Evolutionary conservation across 2,329 filamentous ascomycete genomes (phyloP).

Genomic region (Nigrospora sphaerica): DNA sequence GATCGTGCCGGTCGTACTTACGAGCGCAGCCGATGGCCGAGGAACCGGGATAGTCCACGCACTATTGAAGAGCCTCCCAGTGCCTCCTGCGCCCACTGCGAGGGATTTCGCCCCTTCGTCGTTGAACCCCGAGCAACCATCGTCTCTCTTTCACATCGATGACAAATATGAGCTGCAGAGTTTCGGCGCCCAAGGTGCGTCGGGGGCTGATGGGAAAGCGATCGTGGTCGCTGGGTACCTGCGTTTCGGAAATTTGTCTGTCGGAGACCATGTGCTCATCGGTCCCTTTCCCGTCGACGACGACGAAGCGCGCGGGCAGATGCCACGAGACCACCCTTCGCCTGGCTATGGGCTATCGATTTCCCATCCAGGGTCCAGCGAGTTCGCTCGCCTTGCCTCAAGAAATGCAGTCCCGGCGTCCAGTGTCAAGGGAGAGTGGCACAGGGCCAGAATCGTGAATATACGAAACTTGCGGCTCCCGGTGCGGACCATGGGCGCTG

Average conservation of each 20-base stretch:
- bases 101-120: conserved; percentile 47
- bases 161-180: conserved; percentile 75
- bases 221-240: conserved; percentile 76
- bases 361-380: conserved; percentile 45
- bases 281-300: conserved; percentile 67
- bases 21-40: conserved; percentile 77
- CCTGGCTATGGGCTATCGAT: conserved; percentile 42
- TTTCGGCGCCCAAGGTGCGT: conserved; percentile 44
- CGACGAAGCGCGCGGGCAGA: conserved; percentile 31
- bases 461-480: conserved; percentile 83
- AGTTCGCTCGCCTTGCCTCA: conserved; percentile 44
- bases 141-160: conserved; percentile 78
- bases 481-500: conserved; percentile 65
- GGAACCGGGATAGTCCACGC: conserved; percentile 80
- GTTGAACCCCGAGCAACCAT: conserved; percentile 52
- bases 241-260: conserved; percentile 67
- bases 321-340: conserved; percentile 39
- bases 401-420: conserved; percentile 46
- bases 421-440: conserved; percentile 63
- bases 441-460: conserved; percentile 72
- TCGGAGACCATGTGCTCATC: conserved; percentile 71
- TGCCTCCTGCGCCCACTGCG: conserved; percentile 49
- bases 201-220: conserved; percentile 19
- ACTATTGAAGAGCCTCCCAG: conserved; percentile 67
- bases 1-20: conserved; percentile 77